These are phyloP conservation scores for Teunomyces aglyptinius DNA, from an alignment of 805 yeast genomes.

Conservation along the genomic window DNA sequence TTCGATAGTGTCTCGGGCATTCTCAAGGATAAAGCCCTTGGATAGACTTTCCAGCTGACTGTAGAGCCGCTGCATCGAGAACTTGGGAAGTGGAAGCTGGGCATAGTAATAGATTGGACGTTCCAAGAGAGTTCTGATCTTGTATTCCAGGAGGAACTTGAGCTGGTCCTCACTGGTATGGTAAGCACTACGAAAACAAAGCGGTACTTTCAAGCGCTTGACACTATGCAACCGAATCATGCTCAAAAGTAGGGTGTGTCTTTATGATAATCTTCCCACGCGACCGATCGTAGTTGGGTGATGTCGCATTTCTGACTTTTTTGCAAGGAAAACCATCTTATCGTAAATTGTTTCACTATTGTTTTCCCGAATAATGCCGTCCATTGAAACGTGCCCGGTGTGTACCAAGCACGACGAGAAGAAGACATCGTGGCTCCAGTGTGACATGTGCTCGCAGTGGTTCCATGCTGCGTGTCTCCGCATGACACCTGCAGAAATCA, in stretches of 20 bases:
- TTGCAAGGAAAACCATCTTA: not conserved
- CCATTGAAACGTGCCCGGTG: constrained; percentile 21
- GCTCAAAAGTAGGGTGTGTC: too few species aligned
- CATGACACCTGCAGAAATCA: constrained; percentile 34
- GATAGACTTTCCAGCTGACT: constrained; percentile 39
- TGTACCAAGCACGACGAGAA: constrained; percentile 15
- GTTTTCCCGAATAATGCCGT: constrained; percentile 8
- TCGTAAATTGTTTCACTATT: too few species aligned
- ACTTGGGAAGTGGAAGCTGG: constrained; percentile 48
- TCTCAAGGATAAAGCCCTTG: constrained; percentile 32
- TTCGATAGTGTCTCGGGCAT: constrained; percentile 57
- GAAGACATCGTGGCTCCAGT: constrained; percentile 49
- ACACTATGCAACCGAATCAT: not conserved
- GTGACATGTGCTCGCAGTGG: constrained; percentile 57
- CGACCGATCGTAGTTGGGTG: not conserved
- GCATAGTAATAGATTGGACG: constrained; percentile 59
- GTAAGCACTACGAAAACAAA: not conserved
- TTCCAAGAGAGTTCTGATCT: constrained; percentile 57
- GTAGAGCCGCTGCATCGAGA: constrained; percentile 52
- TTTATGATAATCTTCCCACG: not conserved
- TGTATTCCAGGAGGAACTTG: constrained; percentile 51
- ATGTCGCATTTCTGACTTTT: not conserved
- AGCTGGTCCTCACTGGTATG: constrained; percentile 18
- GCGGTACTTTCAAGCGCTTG: not conserved
- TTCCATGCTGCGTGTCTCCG: constrained; percentile 51